Conservation (phyloP, 768 basidiomycete genomes). For the Leucosporidium yakuticum region DNA sequence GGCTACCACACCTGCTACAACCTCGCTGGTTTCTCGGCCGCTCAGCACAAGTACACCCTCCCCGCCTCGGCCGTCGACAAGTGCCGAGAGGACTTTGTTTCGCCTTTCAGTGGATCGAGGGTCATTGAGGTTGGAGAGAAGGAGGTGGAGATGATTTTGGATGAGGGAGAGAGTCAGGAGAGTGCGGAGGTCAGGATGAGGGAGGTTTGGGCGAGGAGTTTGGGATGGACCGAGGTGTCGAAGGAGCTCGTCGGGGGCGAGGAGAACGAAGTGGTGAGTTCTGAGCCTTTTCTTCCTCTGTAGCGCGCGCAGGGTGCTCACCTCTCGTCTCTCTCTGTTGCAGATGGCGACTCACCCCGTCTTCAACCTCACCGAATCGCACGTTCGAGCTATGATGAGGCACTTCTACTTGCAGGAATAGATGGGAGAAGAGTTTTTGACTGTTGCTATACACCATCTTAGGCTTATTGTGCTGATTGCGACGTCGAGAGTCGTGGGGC, state of each 20-base stretch:
- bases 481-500: too few species aligned
- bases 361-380: conserved; percentile 24
- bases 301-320: neutral
- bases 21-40: conserved; percentile 77
- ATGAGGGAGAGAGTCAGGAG: conserved; percentile 38
- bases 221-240: conserved; percentile 60
- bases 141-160: conserved; percentile 6
- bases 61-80: conserved; percentile 35
- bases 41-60: conserved; percentile 61
- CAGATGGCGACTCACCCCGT: conserved; percentile 28
- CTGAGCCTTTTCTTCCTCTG: neutral
- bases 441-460: too few species aligned
- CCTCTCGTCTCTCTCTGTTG: neutral
- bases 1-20: conserved; percentile 93
- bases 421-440: neutral
- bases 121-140: neutral
- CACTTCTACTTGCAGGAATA: conserved; percentile 25
- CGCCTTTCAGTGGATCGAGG: conserved; percentile 7
- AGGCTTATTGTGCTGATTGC: too few species aligned
- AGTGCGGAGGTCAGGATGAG: conserved; percentile 45
- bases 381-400: conserved; percentile 11
- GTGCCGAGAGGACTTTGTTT: conserved; percentile 20
- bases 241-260: conserved; percentile 57
- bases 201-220: conserved; percentile 58
- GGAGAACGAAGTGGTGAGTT: conserved; percentile 41